Evolutionary conservation across 345 rosid species (phyloP).

Genomic region (Pseudoturritis turrita): DNA sequence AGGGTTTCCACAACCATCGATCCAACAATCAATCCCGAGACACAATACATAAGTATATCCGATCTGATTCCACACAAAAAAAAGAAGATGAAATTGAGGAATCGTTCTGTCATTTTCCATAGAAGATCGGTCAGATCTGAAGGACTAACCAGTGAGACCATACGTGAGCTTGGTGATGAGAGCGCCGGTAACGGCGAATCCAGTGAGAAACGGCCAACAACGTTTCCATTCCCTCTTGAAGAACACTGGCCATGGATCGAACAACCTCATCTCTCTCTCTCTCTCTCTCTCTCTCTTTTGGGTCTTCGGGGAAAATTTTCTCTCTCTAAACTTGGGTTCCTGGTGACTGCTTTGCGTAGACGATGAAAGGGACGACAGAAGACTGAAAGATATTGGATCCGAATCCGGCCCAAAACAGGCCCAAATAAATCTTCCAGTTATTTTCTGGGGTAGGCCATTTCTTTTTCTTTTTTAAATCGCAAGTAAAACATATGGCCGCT

Average conservation of each 20-base stretch:
- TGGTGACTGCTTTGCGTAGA: slow-evolving; percentile 14
- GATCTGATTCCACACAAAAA: not conserved
- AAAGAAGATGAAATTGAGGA: not conserved
- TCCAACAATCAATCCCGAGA: not conserved
- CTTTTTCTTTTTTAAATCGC: too few species aligned
- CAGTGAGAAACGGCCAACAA: slow-evolving; percentile 82
- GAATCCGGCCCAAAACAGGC: not conserved
- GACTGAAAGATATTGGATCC: not conserved
- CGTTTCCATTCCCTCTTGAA: slow-evolving; percentile 83
- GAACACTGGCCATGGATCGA: slow-evolving; percentile 83
- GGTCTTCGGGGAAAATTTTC: not conserved
- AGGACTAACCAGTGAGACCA: slow-evolving; percentile 60
- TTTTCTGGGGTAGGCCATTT: too few species aligned
- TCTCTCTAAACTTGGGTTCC: not conserved
- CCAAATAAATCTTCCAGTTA: not conserved
- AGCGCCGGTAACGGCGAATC: slow-evolving; percentile 72
- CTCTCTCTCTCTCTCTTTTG: not conserved
- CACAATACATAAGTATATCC: not conserved
- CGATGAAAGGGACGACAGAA: not conserved
- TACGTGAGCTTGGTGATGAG: slow-evolving; percentile 67
- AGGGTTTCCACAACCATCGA: slow-evolving; percentile 13
- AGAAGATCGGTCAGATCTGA: slow-evolving; percentile 24
- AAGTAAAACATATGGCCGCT: not conserved
- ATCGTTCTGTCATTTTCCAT: not conserved
- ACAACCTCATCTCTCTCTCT: slow-evolving; percentile 34